phyloP scores from a whole-genome alignment of 495 filamentous ascomycete species.

The Penicillium argentinense region DNA sequence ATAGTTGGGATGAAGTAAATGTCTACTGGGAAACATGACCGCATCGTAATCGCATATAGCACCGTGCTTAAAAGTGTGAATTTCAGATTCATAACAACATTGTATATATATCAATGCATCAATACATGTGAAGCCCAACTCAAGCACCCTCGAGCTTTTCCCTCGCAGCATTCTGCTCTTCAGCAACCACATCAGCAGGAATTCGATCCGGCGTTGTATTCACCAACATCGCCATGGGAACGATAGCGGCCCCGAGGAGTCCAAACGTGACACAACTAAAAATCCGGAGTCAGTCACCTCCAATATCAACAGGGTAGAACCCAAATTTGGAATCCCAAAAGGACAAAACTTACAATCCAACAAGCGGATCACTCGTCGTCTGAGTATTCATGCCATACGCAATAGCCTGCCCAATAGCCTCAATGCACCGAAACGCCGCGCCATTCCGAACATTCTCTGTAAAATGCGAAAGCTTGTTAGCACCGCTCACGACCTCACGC shows the following conservation, averaged over 20 bases:
- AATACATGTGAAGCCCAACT: too few species aligned
- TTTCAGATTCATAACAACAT: too few species aligned
- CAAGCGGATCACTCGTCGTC: slow-evolving; percentile 23
- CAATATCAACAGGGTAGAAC: neutral
- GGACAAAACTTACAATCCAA: slow-evolving; percentile 28
- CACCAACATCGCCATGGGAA: slow-evolving; percentile 29
- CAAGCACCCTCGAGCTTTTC: slow-evolving; percentile 12
- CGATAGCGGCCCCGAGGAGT: slow-evolving; percentile 20
- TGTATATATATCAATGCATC: too few species aligned
- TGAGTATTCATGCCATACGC: slow-evolving; percentile 34
- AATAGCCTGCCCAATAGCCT: slow-evolving; percentile 31
- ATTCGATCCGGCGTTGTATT: slow-evolving; percentile 31
- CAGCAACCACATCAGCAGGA: slow-evolving; percentile 31
- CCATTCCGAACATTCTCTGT: slow-evolving; percentile 33
- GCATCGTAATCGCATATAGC: too few species aligned
- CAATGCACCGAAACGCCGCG: slow-evolving; percentile 31
- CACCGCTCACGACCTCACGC: too few species aligned
- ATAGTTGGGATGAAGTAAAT: too few species aligned
- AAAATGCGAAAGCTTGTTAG: too few species aligned
- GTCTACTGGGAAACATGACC: too few species aligned
- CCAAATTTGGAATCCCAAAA: neutral
- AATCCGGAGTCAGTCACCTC: neutral
- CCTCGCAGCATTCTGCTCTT: slow-evolving; percentile 21
- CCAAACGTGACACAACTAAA: slow-evolving; percentile 26
- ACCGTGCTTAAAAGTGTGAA: too few species aligned